phyloP scores from a whole-genome alignment of 371 early-diverging fungal species.

The Saksenaea vasiformis region DNA sequence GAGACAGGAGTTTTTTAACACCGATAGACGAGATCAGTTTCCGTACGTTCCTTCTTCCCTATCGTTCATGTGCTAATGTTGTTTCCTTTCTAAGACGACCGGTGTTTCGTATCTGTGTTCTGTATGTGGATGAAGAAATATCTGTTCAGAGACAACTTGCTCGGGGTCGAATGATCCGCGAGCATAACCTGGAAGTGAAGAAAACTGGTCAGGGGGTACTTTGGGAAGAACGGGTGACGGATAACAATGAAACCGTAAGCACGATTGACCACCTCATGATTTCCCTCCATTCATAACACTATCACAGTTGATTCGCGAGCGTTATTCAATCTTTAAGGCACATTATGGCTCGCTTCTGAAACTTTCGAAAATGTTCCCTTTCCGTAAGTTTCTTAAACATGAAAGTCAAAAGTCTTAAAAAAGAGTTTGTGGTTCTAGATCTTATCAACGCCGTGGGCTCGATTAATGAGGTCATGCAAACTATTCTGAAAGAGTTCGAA shows the following conservation, averaged over 20 bases:
- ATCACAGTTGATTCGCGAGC: conserved; percentile 56
- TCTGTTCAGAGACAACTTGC: conserved; percentile 62
- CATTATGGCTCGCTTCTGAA: conserved; percentile 66
- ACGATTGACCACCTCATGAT: neutral
- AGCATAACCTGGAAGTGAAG: conserved; percentile 61
- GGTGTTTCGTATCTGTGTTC: conserved; percentile 66
- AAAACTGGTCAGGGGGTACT: conserved; percentile 64
- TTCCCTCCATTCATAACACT: neutral
- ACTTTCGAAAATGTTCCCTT: conserved; percentile 68
- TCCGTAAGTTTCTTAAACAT: conserved; percentile 49
- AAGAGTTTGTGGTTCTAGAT: conserved; percentile 30
- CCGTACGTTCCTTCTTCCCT: conserved; percentile 32
- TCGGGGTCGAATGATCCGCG: conserved; percentile 60
- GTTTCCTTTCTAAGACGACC: conserved; percentile 44
- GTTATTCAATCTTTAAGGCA: conserved; percentile 67
- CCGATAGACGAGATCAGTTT: conserved; percentile 58
- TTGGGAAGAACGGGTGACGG: conserved; percentile 70
- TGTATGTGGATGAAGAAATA: conserved; percentile 71
- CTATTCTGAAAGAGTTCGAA: conserved; percentile 67
- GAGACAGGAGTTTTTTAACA: conserved; percentile 55
- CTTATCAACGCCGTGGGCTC: conserved; percentile 66
- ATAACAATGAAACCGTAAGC: conserved; percentile 62
- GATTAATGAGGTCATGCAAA: conserved; percentile 65
- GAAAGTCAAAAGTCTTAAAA: neutral
- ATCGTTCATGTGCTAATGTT: neutral